These are phyloP conservation scores for Pseudotsuga menziesii DNA, from an alignment of 75 land plant species.

Conservation along the genomic window DNA sequence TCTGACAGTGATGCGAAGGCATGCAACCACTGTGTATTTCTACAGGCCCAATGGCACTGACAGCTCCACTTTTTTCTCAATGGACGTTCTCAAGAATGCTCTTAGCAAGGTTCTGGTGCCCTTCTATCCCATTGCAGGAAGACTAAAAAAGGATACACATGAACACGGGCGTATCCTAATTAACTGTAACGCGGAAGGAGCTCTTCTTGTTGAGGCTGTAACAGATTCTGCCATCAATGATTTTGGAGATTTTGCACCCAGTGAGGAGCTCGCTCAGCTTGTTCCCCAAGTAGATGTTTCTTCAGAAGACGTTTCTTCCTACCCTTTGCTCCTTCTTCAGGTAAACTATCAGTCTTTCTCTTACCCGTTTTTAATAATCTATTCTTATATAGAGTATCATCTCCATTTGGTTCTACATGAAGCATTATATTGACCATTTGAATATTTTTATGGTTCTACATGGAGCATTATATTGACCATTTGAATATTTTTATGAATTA, in stretches of 20 bases:
- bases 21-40: slow-evolving; percentile 27
- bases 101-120: slow-evolving; percentile 46
- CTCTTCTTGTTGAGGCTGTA: slow-evolving; percentile 51
- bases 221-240: slow-evolving; percentile 35
- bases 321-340: slow-evolving; percentile 57
- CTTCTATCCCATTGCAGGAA: slow-evolving; percentile 60
- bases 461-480: too few species aligned
- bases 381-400: too few species aligned
- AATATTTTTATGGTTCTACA: neutral
- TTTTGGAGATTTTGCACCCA: slow-evolving; percentile 45
- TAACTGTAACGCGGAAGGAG: slow-evolving; percentile 50
- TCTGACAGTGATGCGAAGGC: slow-evolving; percentile 39
- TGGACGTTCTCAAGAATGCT: slow-evolving; percentile 24
- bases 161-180: slow-evolving; percentile 41
- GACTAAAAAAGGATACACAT: slow-evolving; percentile 29
- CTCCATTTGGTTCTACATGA: too few species aligned
- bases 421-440: neutral
- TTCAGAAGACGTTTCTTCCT: slow-evolving; percentile 34
- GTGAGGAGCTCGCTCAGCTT: slow-evolving; percentile 26
- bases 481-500: neutral
- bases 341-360: slow-evolving; percentile 1
- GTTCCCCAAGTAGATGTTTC: slow-evolving; percentile 28
- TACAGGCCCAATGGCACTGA: slow-evolving; percentile 15
- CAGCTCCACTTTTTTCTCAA: slow-evolving; percentile 11
- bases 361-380: neutral